Percentiles rank a stretch among this genome's conserved stretches.
Conservation (phyloP, 768 basidiomycete species). For the Termitomyces sp. region DNA sequence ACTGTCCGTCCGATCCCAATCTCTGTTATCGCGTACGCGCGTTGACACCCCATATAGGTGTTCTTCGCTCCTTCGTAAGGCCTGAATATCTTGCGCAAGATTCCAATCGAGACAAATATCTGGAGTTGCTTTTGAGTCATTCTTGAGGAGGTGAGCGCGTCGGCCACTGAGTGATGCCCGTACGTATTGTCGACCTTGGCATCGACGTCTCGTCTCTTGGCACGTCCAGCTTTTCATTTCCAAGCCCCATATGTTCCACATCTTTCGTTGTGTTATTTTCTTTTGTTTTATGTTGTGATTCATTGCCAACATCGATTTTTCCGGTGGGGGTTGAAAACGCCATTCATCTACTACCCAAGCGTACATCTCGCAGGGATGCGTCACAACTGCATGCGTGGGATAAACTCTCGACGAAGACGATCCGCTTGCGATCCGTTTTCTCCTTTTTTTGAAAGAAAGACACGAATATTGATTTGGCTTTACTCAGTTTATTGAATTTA, state of each 20-base stretch:
- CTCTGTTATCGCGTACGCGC: conserved; percentile 1
- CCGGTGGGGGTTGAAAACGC: no score
- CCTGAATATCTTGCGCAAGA: not conserved
- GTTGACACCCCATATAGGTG: conserved; percentile 14
- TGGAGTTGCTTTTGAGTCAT: not conserved
- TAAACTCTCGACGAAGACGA: not conserved
- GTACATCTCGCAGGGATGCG: no score
- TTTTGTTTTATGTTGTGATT: no score
- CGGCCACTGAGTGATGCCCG: not conserved
- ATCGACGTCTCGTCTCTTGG: not conserved
- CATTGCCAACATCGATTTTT: no score
- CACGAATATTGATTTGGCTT: not conserved
- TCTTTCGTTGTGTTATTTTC: no score
- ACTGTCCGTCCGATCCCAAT: conserved; percentile 4
- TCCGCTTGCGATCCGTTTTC: not conserved
- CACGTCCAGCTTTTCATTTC: not conserved
- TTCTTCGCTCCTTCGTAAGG: not conserved
- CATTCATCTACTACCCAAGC: no score
- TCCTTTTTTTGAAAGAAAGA: not conserved
- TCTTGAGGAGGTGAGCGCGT: conserved; percentile 5
- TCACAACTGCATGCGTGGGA: not conserved
- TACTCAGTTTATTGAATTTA: not conserved
- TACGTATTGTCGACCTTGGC: not conserved
- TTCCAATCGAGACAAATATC: no score
- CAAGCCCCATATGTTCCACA: no score